Conservation (phyloP, 495 filamentous ascomycete species). For the Trichoderma reesei region DNA sequence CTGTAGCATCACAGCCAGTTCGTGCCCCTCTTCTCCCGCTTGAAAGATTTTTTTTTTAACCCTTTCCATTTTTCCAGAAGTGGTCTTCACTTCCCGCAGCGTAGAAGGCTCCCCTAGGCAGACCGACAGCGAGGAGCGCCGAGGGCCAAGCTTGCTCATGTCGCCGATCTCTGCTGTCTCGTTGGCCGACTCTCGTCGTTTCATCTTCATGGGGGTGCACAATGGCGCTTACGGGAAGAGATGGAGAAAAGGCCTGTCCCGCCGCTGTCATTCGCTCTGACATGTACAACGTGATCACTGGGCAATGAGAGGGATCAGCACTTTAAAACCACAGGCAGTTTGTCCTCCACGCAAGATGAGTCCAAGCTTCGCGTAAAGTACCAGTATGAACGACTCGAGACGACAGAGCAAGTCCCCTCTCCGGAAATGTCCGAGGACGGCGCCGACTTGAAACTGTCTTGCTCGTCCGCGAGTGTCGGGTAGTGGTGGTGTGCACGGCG, state of each 20-base stretch:
- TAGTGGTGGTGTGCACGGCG: background rate
- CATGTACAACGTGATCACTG: constrained; percentile 2
- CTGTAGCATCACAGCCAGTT: background rate
- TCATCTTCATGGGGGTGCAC: constrained; percentile 1
- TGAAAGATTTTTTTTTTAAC: background rate
- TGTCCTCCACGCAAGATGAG: background rate
- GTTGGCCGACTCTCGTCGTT: background rate
- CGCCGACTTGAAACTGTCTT: background rate
- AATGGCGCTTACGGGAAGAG: constrained; percentile 1
- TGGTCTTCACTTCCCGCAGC: background rate
- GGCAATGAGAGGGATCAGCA: constrained; percentile 6
- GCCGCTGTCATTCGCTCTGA: background rate
- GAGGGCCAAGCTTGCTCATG: background rate
- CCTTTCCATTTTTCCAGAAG: background rate
- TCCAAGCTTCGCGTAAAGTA: background rate
- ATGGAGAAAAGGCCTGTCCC: background rate
- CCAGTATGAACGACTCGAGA: too few species aligned
- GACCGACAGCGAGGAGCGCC: background rate
- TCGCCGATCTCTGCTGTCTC: background rate
- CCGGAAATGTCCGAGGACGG: background rate
- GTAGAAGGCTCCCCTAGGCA: background rate
- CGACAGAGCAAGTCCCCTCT: background rate
- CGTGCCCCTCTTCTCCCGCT: background rate
- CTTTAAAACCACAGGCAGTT: background rate
- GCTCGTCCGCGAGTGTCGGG: background rate